phyloP scores from a whole-genome alignment of 108 stramenopile species.

The Stephanodiscus minutulus region DNA sequence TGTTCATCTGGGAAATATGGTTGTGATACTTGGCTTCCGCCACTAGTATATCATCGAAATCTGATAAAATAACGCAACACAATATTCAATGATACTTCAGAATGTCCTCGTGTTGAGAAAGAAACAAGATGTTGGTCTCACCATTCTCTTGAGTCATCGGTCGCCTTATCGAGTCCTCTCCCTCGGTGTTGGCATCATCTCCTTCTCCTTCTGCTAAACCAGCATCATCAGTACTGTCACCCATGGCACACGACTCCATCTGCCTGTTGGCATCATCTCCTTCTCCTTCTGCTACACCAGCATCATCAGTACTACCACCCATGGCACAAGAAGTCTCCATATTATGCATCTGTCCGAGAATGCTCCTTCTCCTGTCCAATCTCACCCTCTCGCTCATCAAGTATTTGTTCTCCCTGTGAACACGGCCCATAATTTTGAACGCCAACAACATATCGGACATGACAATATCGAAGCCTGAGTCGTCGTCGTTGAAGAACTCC shows the following conservation, averaged over 20 bases:
- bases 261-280: too few species aligned
- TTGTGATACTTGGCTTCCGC: slow-evolving; percentile 1
- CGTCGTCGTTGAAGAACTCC: slow-evolving; percentile 18
- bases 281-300: not conserved
- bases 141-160: too few species aligned
- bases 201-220: not conserved
- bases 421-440: slow-evolving; percentile 20
- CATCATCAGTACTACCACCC: not conserved
- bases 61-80: not conserved
- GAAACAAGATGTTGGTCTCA: too few species aligned
- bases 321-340: not conserved
- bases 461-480: slow-evolving; percentile 18
- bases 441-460: slow-evolving; percentile 17
- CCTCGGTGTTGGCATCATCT: not conserved
- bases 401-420: slow-evolving; percentile 10
- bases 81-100: not conserved
- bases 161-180: too few species aligned
- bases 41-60: not conserved
- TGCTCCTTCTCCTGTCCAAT: slow-evolving; percentile 1
- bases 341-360: not conserved
- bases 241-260: not conserved
- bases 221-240: not conserved
- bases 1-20: not conserved
- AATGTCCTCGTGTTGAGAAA: not conserved
- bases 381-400: slow-evolving; percentile 13